Evolutionary conservation across 2,329 filamentous ascomycete genomes (phyloP).

Genomic region (Teratosphaeria gauchensis): DNA sequence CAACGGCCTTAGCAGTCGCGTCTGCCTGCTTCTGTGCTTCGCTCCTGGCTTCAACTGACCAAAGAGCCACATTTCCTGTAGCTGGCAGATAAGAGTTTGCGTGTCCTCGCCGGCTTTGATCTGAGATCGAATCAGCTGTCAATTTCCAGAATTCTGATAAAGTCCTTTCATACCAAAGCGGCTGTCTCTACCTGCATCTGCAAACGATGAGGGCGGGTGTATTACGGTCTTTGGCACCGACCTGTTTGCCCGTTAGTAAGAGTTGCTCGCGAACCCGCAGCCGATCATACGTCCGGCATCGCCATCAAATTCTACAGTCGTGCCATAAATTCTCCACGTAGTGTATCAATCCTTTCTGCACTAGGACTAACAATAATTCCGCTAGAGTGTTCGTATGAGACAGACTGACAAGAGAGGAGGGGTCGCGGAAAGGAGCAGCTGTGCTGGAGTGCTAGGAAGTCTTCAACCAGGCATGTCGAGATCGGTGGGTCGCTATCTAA

Average conservation of each 20-base stretch:
- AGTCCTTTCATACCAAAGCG: constrained; percentile 40
- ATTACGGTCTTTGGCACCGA: constrained; percentile 40
- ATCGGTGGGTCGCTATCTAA: background rate
- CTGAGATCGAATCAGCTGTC: constrained; percentile 23
- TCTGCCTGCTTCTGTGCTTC: constrained; percentile 36
- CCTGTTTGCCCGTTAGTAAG: background rate
- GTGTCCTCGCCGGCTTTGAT: constrained; percentile 54
- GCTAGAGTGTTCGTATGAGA: background rate
- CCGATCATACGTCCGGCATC: constrained; percentile 37
- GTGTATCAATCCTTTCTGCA: constrained; percentile 31
- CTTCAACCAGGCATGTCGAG: background rate
- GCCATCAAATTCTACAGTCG: constrained; percentile 48
- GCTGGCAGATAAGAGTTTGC: constrained; percentile 48
- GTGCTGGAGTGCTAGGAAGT: background rate
- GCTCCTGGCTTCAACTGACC: constrained; percentile 49
- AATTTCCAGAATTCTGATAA: background rate
- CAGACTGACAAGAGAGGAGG: background rate
- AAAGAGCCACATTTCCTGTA: constrained; percentile 61
- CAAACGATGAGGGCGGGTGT: constrained; percentile 49
- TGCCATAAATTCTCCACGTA: constrained; percentile 35
- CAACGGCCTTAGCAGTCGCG: constrained; percentile 38
- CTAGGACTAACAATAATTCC: background rate
- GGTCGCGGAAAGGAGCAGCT: background rate
- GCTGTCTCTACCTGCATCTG: constrained; percentile 51
- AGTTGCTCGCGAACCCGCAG: background rate